Evolutionary conservation across 2,329 filamentous ascomycete species (phyloP), one percentile per base, ranked within the genome.

Genomic region (Talaromyces amestolkiae): DNA sequence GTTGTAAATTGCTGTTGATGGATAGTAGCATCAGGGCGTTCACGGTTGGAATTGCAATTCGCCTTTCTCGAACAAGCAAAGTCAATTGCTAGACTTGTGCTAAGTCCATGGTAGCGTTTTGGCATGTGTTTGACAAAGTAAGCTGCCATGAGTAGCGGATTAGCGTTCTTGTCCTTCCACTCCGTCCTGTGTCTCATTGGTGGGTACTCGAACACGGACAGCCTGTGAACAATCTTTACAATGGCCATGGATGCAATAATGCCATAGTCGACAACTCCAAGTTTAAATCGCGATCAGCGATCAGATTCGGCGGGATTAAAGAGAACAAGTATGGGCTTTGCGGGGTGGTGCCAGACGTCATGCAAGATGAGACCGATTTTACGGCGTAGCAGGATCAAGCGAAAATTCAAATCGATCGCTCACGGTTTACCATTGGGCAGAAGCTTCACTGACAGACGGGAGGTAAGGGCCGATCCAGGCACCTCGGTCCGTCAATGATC

Each of bases 401-500:
- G 41, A 62, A 41, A 45, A 62, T 63, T 59, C 61, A 62, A 54
- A 63, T 63, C 19, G 51, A 49, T 53, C 19, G 41, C 27, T 19
- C 35, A 17, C 39, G 11, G 39, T 15, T 24, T 31, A 37, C 58
- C 35, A 63, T 61, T 68, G 63, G 65, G 35, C 41, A 58, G 67
- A 63, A 58, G 47, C 66, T 58, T 33, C 45, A 56, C 49, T 67
- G 64, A 58, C 37, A 41, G 51, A 66, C 68, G 69, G 66, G 53
- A 70, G 70, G 69, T 43, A 68, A 70, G 71, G 68, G 68, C 68
- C 68, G 70, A 67, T 65, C 67, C 67, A 71, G 69, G 66, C 59
- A 63, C 65, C 63, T 54, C 53, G 61, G 41, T 59, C 61, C 65
- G 33, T 56, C 37, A 60, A 64, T 60, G 61, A 67, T 58, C 65